phyloP scores from a whole-genome alignment of 2,329 filamentous ascomycete genomes.

The Echinosphaeria canescens region DNA sequence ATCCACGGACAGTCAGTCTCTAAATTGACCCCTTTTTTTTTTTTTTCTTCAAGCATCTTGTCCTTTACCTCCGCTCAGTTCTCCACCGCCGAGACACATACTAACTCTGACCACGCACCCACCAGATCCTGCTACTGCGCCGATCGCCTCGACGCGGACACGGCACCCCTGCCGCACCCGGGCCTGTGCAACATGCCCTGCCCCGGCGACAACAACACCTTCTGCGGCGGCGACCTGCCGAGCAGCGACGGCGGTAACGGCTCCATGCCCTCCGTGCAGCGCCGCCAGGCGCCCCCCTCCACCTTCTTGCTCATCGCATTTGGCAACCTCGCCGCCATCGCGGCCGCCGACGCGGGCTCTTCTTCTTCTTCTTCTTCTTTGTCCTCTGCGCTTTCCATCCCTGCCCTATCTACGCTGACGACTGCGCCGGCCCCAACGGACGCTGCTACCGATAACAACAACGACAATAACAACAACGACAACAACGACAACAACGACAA shows the following conservation, averaged over 20 bases:
- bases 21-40: too few relatives aligned
- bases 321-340: constrained; percentile 10
- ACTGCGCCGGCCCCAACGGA: too few relatives aligned
- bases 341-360: constrained; percentile 9
- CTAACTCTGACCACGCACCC: too few relatives aligned
- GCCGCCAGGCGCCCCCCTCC: constrained; percentile 9
- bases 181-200: constrained; percentile 15
- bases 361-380: not conserved
- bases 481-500: too few relatives aligned
- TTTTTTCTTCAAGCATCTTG: too few relatives aligned
- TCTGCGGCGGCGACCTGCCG: constrained; percentile 17
- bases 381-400: too few relatives aligned
- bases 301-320: constrained; percentile 20
- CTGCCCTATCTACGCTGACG: too few relatives aligned
- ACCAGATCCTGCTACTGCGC: constrained; percentile 20
- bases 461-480: too few relatives aligned
- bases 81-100: too few relatives aligned
- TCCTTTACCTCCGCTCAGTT: too few relatives aligned
- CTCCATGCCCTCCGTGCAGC: constrained; percentile 17
- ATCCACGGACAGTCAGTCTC: not conserved
- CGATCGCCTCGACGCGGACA: constrained; percentile 14
- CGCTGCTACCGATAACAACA: too few relatives aligned
- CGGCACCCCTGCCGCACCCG: constrained; percentile 12
- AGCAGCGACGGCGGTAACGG: constrained; percentile 18
- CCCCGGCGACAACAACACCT: constrained; percentile 15